A percentile compares a stretch with the other conserved stretches of the same genome.
These are phyloP conservation scores for Croton setiger DNA, from an alignment of 441 rosid genomes.

Conservation along the genomic window DNA sequence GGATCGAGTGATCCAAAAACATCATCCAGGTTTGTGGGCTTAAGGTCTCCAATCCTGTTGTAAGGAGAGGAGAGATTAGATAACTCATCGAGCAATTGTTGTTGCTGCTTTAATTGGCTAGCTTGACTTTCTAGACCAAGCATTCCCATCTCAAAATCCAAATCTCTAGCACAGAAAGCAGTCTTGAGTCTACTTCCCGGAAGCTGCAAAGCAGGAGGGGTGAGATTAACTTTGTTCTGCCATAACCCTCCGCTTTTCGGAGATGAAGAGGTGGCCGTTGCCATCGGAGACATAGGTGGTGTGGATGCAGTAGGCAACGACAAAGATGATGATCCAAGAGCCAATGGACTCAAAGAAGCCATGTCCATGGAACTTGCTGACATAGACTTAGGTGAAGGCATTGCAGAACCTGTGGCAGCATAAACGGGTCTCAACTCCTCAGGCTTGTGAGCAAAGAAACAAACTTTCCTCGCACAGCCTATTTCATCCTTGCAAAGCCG, in stretches of 20 bases:
- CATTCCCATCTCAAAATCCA: constrained; percentile 65
- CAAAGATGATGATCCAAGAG: constrained; percentile 51
- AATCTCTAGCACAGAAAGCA: constrained; percentile 62
- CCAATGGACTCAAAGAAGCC: constrained; percentile 48
- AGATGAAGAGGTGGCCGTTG: constrained; percentile 50
- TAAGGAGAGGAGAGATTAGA: constrained; percentile 51
- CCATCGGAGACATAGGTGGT: constrained; percentile 75
- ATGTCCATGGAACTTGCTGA: constrained; percentile 50
- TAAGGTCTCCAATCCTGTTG: constrained; percentile 44
- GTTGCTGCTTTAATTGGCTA: constrained; percentile 37
- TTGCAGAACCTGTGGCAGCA: constrained; percentile 87
- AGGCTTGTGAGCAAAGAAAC: constrained; percentile 88
- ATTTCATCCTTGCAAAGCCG: constrained; percentile 94
- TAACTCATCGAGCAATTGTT: constrained; percentile 51
- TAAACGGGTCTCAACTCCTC: constrained; percentile 87
- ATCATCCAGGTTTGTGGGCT: constrained; percentile 62
- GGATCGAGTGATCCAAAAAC: constrained; percentile 57
- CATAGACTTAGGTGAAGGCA: constrained; percentile 77
- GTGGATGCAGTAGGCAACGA: constrained; percentile 56
- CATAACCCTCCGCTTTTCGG: constrained; percentile 59
- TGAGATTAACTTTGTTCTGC: constrained; percentile 69
- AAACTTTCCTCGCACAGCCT: constrained; percentile 77
- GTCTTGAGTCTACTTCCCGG: constrained; percentile 84
- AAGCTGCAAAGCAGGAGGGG: constrained; percentile 77
- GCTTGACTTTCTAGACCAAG: constrained; percentile 41